Evolutionary conservation across 139 green algal genomes (phyloP).

Genomic region (Picochlorum sp.): DNA sequence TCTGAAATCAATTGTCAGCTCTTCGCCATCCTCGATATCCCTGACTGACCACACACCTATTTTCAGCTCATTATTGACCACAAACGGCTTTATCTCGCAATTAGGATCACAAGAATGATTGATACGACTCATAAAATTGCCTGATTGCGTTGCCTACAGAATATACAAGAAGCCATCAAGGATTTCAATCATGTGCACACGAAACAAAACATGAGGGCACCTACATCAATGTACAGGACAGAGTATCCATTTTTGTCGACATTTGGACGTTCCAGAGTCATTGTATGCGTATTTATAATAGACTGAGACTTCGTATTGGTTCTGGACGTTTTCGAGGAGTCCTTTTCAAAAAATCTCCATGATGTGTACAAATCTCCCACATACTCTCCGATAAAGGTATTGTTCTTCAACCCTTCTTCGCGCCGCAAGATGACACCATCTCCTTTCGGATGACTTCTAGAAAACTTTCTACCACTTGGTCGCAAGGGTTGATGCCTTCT

Average conservation of each 20-base stretch:
- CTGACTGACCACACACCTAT: conserved; percentile 73
- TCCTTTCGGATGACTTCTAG: conserved; percentile 20
- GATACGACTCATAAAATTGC: conserved; percentile 74
- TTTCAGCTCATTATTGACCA: conserved; percentile 50
- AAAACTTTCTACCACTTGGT: neutral
- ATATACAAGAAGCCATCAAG: neutral
- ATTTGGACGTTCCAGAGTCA: neutral
- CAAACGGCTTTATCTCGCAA: conserved; percentile 63
- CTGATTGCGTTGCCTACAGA: conserved; percentile 59
- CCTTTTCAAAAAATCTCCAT: conserved; percentile 82
- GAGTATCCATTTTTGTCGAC: neutral
- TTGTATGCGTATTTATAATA: neutral
- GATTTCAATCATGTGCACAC: neutral
- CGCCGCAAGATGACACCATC: conserved; percentile 55
- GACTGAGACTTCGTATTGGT: neutral
- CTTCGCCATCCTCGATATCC: conserved; percentile 50
- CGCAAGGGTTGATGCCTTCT: conserved; percentile 20
- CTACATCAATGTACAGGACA: neutral
- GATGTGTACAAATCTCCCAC: conserved; percentile 78
- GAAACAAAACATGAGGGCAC: neutral
- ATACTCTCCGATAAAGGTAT: conserved; percentile 84
- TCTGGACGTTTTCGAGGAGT: conserved; percentile 1
- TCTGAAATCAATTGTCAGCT: conserved; percentile 79
- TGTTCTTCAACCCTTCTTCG: conserved; percentile 43
- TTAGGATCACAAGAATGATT: conserved; percentile 89